phyloP scores from a whole-genome alignment of 495 filamentous ascomycete genomes.

The Chaetomium cochliodes region DNA sequence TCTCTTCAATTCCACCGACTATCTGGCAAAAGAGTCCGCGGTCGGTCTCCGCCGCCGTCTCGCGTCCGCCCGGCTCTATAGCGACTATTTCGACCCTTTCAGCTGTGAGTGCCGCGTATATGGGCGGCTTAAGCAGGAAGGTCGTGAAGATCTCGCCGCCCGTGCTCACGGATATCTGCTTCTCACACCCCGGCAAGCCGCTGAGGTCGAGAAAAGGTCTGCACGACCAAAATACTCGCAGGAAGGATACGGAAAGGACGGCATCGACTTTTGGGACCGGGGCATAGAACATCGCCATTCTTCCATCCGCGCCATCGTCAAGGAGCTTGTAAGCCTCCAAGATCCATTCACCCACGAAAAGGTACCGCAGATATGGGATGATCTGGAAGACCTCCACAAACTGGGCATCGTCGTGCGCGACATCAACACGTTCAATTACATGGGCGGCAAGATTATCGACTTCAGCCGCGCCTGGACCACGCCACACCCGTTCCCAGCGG shows the following conservation, averaged over 20 bases:
- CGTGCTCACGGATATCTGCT: constrained; percentile 22
- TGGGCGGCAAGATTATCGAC: constrained; percentile 23
- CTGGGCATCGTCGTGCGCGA: constrained; percentile 23
- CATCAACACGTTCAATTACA: constrained; percentile 18
- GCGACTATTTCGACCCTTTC: constrained; percentile 21
- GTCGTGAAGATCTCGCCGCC: constrained; percentile 19
- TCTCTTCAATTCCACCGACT: no score
- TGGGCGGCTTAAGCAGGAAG: constrained; percentile 21
- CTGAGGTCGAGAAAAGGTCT: neutral
- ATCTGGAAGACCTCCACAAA: constrained; percentile 16
- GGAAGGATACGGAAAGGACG: neutral
- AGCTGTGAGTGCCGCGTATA: constrained; percentile 26
- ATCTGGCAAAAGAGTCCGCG: no score
- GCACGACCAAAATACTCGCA: neutral
- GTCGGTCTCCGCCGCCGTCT: neutral
- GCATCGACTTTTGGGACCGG: neutral
- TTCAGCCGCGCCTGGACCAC: constrained; percentile 26
- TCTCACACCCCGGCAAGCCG: constrained; percentile 18
- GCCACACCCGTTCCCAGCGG: neutral
- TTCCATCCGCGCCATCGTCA: constrained; percentile 23
- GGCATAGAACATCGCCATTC: neutral
- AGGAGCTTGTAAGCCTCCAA: constrained; percentile 8
- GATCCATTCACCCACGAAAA: neutral
- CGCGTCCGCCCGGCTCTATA: constrained; percentile 11
- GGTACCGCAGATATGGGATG: constrained; percentile 9